These are phyloP conservation scores for Leucosporidium creatinivorum DNA, from an alignment of 768 basidiomycete species.

Conservation along the genomic window DNA sequence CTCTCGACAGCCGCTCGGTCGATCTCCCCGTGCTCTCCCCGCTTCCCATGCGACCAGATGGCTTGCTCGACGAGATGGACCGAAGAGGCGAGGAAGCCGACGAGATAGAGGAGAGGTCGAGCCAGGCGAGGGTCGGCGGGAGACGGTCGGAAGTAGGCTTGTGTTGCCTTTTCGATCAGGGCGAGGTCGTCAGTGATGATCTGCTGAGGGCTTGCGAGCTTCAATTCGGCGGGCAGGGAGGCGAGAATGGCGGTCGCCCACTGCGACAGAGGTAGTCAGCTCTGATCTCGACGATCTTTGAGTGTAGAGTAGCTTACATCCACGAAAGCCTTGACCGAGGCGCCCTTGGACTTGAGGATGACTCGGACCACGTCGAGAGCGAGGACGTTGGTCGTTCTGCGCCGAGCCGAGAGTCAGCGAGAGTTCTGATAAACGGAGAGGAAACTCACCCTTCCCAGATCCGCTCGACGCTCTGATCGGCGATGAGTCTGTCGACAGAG, in stretches of 20 bases:
- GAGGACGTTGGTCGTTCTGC: slow-evolving; percentile 50
- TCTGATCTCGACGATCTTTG: slow-evolving; percentile 37
- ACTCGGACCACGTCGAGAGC: slow-evolving; percentile 60
- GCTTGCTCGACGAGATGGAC: slow-evolving; percentile 63
- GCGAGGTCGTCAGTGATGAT: slow-evolving; percentile 31
- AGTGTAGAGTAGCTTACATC: slow-evolving; percentile 42
- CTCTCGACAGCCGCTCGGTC: slow-evolving; percentile 54
- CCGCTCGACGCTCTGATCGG: slow-evolving; percentile 66
- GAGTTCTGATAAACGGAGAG: slow-evolving; percentile 33
- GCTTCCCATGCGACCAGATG: slow-evolving; percentile 50
- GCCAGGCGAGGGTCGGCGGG: slow-evolving; percentile 47
- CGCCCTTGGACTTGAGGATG: slow-evolving; percentile 44
- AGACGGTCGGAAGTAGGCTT: background rate
- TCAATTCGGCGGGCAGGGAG: background rate
- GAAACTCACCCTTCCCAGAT: slow-evolving; percentile 65
- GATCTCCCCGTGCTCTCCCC: slow-evolving; percentile 39
- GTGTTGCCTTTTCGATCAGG: slow-evolving; percentile 38
- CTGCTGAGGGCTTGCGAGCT: slow-evolving; percentile 45
- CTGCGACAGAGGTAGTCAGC: background rate
- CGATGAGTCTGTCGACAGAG: slow-evolving; percentile 47
- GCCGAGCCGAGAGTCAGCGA: background rate
- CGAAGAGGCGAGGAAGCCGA: slow-evolving; percentile 53
- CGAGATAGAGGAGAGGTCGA: slow-evolving; percentile 55
- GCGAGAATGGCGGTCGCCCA: background rate
- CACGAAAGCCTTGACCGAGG: slow-evolving; percentile 47